These are phyloP conservation scores for Cercophora newfieldiana DNA, from an alignment of 495 filamentous ascomycete species.

Conservation along the genomic window DNA sequence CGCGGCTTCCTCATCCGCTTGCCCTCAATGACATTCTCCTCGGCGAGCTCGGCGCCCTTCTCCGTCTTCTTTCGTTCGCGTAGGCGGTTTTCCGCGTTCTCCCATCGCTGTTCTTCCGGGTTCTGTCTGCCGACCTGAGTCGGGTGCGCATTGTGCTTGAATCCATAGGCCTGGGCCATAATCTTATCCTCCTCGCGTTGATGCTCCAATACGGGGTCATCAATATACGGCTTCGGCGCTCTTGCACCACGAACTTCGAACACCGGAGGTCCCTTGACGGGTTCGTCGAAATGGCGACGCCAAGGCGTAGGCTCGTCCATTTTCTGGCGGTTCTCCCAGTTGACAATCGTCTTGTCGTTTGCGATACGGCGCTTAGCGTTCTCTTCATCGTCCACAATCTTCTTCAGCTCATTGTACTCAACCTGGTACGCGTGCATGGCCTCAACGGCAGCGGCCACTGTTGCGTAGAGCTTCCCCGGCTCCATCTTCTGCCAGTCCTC, in stretches of 20 bases:
- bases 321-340: conserved; percentile 38
- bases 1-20: conserved; percentile 47
- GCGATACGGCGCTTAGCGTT: conserved; percentile 47
- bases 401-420: conserved; percentile 62
- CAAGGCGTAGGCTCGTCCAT: conserved; percentile 28
- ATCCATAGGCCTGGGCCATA: conserved; percentile 46
- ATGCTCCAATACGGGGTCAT: conserved; percentile 35
- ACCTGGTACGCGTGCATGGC: conserved; percentile 62
- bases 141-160: conserved; percentile 45
- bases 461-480: conserved; percentile 53
- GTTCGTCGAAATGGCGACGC: conserved; percentile 36
- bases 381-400: conserved; percentile 51
- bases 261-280: conserved; percentile 31
- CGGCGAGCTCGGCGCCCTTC: conserved; percentile 48
- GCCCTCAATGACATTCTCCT: conserved; percentile 42
- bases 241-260: conserved; percentile 44
- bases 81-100: conserved; percentile 43
- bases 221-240: conserved; percentile 37
- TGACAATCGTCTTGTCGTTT: conserved; percentile 37
- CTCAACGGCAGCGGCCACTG: conserved; percentile 52
- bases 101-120: conserved; percentile 47
- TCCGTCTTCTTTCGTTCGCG: conserved; percentile 49
- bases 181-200: conserved; percentile 44
- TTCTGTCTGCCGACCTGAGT: conserved; percentile 45
- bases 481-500: conserved; percentile 39